Conservation (phyloP, 805 yeast species). For the Candida pseudoglaebosa region DNA sequence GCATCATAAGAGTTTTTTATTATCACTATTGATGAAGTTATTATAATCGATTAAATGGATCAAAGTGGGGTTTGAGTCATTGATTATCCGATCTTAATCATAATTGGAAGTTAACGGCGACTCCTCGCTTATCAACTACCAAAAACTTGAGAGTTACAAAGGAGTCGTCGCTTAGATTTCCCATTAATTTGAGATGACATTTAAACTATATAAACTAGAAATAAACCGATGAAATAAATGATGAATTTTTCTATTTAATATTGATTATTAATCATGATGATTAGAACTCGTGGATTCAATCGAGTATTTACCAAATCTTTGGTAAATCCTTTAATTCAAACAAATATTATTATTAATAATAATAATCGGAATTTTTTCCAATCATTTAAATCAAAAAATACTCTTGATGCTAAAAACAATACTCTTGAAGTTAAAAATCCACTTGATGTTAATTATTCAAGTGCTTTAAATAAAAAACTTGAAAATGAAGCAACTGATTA, state of each 20-base stretch:
- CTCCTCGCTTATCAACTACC: background rate
- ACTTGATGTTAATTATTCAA: no score
- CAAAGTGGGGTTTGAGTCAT: background rate
- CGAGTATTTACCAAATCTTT: background rate
- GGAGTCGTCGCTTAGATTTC: background rate
- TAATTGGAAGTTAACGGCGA: background rate
- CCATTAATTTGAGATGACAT: background rate
- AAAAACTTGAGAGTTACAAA: background rate
- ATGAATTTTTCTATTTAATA: background rate
- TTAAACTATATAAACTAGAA: background rate
- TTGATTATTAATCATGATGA: background rate
- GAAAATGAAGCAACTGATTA: conserved; percentile 31
- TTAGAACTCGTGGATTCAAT: background rate
- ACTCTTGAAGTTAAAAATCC: no score
- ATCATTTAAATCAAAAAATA: background rate
- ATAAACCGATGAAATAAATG: background rate
- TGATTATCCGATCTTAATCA: no score
- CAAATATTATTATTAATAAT: background rate
- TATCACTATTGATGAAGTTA: background rate
- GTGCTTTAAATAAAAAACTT: no score
- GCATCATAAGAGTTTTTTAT: no score
- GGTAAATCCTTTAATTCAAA: background rate
- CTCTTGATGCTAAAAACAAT: background rate
- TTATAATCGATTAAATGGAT: background rate
- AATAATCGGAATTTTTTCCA: background rate